Evolutionary conservation across 495 filamentous ascomycete species (phyloP).

Genomic region (Platismatia glauca): DNA sequence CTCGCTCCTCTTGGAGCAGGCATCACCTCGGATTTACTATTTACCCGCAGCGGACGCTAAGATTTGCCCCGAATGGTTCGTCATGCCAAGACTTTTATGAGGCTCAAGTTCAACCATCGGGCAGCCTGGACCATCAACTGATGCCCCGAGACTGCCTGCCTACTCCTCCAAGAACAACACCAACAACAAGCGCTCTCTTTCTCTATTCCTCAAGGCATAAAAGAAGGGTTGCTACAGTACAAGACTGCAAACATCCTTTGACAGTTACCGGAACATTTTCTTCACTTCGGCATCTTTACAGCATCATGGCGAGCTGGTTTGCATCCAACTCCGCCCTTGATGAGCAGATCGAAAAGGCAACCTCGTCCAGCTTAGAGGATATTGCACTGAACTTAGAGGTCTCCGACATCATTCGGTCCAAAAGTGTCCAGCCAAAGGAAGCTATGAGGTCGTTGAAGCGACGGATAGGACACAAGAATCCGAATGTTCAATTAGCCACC

Average conservation of each 20-base stretch:
- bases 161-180: not conserved
- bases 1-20: not conserved
- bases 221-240: not conserved
- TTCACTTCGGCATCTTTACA: not conserved
- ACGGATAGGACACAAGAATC: conserved; percentile 91
- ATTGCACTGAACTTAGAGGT: conserved; percentile 96
- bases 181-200: too few relatives aligned
- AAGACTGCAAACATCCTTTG: not conserved
- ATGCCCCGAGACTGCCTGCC: not conserved
- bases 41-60: conserved; percentile 4
- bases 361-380: conserved; percentile 90
- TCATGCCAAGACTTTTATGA: conserved; percentile 14
- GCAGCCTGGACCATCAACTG: not conserved
- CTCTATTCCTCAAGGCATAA: not conserved
- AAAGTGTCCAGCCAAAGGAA: conserved; percentile 92
- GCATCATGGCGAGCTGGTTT: conserved; percentile 86
- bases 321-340: conserved; percentile 81
- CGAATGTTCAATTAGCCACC: conserved; percentile 88
- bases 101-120: not conserved
- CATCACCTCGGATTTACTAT: not conserved
- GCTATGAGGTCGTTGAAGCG: conserved; percentile 93
- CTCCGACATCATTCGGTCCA: conserved; percentile 90
- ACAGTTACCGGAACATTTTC: not conserved
- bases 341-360: conserved; percentile 92
- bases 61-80: conserved; percentile 1